Conservation (phyloP, 2,329 filamentous ascomycete species). For the Incumbomyces lentus region DNA sequence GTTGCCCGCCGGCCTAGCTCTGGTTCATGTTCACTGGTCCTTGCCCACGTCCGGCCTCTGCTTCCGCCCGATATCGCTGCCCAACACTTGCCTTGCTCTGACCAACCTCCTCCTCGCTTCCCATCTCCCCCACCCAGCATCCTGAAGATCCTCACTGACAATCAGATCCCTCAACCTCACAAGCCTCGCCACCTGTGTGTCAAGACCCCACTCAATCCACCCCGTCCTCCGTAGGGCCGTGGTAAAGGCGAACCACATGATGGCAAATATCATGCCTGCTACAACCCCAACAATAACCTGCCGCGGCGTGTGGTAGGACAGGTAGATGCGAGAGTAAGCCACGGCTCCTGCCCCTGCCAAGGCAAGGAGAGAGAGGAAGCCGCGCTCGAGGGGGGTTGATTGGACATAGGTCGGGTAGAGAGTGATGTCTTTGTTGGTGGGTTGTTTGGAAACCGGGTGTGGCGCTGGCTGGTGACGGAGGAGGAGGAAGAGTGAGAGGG, state of each 20-base stretch:
- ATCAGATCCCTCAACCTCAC: constrained; percentile 74
- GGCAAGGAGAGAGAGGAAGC: constrained; percentile 47
- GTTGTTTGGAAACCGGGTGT: constrained; percentile 39
- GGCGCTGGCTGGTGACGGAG: constrained; percentile 49
- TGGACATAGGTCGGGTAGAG: constrained; percentile 30
- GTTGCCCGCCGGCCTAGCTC: no score
- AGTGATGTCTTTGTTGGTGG: constrained; percentile 11
- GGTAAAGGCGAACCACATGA: constrained; percentile 70
- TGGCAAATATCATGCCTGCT: constrained; percentile 60
- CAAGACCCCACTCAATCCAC: constrained; percentile 61
- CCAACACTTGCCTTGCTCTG: neutral
- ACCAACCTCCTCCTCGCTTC: constrained; percentile 40
- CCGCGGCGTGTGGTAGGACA: constrained; percentile 80
- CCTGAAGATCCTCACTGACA: constrained; percentile 75
- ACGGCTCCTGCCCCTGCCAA: constrained; percentile 56
- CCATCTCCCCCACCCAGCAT: constrained; percentile 93
- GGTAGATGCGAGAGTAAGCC: constrained; percentile 73
- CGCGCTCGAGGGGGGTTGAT: constrained; percentile 44
- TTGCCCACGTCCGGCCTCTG: neutral
- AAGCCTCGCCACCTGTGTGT: constrained; percentile 52
- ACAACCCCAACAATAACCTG: constrained; percentile 74
- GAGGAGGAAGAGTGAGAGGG: constrained; percentile 72
- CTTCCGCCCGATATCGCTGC: neutral
- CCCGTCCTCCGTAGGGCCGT: constrained; percentile 56
- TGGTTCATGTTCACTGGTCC: no score